Evolutionary conservation across 2,329 filamentous ascomycete species (phyloP), one percentile per base, ranked within the genome.

Genomic region (Lecanosticta acicola): DNA sequence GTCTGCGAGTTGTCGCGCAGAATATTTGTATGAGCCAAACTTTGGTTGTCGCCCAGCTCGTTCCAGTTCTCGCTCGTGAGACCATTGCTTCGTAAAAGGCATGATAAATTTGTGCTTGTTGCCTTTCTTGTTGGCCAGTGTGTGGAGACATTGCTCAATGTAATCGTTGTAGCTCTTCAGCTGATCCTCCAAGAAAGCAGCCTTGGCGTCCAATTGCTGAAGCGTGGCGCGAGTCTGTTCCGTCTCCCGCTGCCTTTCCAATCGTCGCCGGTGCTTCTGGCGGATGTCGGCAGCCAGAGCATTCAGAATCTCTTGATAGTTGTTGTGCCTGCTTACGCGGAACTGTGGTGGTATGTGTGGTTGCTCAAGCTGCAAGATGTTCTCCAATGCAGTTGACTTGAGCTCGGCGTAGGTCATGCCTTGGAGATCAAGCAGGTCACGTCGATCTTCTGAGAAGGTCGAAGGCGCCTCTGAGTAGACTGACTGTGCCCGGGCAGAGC

Each of bases 151-250:
- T 67, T 95, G 90, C 71, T 98, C 94, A 62, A 98, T 95, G 69
- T 98, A 98, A 71, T 98, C 89, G 65, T 98, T 95, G 71, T 98
- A 98, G 55, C 84, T 93, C 75, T 95, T 95, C 50, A 94, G 80
- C 70, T 98, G 93, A 58, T 89, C 85, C 64, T 98, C 93, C 8
- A 98, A 78, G 69, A 94, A 98, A 55, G 82, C 80, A 32, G 91
- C 90, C 71, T 98, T 93, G 58, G 89, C 81, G 66, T 87, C 83
- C 50, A 94, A 71, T 54, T 89, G 87, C 35, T 75, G 68, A 13
- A 93, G 74, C 1, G 87, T 93, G 47, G 85, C 73, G 20, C 84
- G 78, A 17, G 91, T 87, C 36, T 84, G 84, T 58, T 98, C 93
- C 32, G 97, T 68, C 67, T 98, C 93, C 39, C 87, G 84, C 63